Conservation (phyloP, 164 flowering plant genomes). For the Houttuynia cordata region DNA sequence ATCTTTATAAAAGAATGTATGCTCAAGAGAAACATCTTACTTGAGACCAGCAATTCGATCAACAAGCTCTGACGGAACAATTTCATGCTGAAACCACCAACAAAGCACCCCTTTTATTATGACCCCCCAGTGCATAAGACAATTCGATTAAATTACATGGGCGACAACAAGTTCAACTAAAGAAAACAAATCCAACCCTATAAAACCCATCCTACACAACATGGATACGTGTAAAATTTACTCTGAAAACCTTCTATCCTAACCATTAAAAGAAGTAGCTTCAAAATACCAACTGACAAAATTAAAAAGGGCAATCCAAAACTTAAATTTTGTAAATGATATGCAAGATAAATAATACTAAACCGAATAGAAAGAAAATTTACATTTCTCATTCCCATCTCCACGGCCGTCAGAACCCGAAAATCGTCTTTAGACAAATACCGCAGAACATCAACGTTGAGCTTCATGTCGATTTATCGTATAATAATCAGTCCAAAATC, state of each 20-base stretch:
- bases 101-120: not conserved
- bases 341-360: no score
- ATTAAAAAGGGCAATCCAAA: no score
- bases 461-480: conserved; percentile 60
- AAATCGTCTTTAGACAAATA: conserved; percentile 94
- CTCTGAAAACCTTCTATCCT: no score
- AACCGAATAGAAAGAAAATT: conserved; percentile 1
- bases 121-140: not conserved
- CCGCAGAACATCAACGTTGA: conserved; percentile 61
- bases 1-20: not conserved
- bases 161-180: no score
- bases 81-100: conserved; percentile 61
- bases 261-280: no score
- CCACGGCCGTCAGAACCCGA: conserved; percentile 94
- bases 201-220: no score
- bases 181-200: no score
- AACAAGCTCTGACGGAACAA: conserved; percentile 79
- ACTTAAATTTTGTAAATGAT: no score
- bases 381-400: conserved; percentile 96
- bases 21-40: conserved; percentile 24
- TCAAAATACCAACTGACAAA: not conserved
- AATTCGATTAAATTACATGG: not conserved
- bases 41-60: conserved; percentile 80
- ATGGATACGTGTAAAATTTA: no score
- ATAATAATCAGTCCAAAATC: no score